Evolutionary conservation across 768 basidiomycete genomes (phyloP).

Genomic region (Pulveroboletus sp.): DNA sequence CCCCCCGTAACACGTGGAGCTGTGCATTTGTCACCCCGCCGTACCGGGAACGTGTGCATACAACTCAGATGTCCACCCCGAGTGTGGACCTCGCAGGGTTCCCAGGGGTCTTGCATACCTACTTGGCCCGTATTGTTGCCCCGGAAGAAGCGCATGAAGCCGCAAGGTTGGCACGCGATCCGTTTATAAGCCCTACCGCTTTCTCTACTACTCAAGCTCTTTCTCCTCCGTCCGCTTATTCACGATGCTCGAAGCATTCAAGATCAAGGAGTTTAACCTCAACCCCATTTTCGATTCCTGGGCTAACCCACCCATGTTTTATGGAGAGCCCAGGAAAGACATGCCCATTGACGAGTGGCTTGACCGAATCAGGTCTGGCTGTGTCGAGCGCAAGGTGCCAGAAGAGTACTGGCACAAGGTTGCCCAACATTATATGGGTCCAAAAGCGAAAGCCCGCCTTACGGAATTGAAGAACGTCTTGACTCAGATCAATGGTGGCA

Average conservation of each 20-base stretch:
- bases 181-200: conserved; percentile 24
- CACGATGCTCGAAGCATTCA: conserved; percentile 69
- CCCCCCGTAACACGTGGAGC: conserved; percentile 14
- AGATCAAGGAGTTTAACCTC: conserved; percentile 72
- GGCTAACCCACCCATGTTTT: conserved; percentile 61
- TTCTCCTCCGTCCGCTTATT: background rate
- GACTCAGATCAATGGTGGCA: conserved; percentile 68
- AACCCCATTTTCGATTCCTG: conserved; percentile 62
- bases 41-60: conserved; percentile 13
- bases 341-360: conserved; percentile 69
- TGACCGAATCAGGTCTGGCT: conserved; percentile 65
- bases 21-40: conserved; percentile 12
- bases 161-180: conserved; percentile 28
- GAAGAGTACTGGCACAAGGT: conserved; percentile 82
- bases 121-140: conserved; percentile 21
- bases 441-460: conserved; percentile 60
- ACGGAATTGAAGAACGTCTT: conserved; percentile 70
- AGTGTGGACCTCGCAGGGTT: conserved; percentile 10
- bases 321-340: conserved; percentile 67
- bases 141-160: conserved; percentile 19
- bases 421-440: conserved; percentile 70
- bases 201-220: conserved; percentile 10
- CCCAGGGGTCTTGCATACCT: conserved; percentile 14
- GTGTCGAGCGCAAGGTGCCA: conserved; percentile 63
- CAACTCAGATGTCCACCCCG: background rate